Base-by-base conservation (phyloP, 2,329 filamentous ascomycete species). In the Orbilia javanica region DNA sequence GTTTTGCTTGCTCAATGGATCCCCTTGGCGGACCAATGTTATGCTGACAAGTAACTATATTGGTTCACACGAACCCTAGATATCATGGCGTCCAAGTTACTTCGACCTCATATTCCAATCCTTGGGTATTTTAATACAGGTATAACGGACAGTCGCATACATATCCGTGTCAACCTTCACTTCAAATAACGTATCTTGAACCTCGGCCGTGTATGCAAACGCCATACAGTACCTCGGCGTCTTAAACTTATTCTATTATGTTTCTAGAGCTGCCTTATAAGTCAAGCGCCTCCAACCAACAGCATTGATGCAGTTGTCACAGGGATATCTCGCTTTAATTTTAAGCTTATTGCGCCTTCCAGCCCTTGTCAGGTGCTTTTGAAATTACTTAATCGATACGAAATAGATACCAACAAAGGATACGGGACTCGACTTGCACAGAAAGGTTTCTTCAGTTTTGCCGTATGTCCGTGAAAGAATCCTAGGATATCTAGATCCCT, bases 311-410 rank as follows among this genome's bases (percentile, higher is more conserved):
- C 18, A n/a, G 39, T 15, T 34, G 7, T 13, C 15, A 6, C 31
- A 22, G 20, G 53, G 34, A 18, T 60, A 60, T 1, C 31, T 42
- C 53, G 18, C 53, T 15, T 42, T 60, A 60, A 60, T 60, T 42
- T 60, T 60, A 60, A 60, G 53, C 53, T 60, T 60, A 60, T 60
- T 60, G 31, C 31, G 11, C 31, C 34, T 60, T 31, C 53, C 31
- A 42, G 13, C 2, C 31, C 34, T 20, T 25, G 31, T 25, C 3
- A 7, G 6, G 25, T 13, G 34, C 34, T 34, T 15, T 42, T 42
- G 15, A 6, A 60, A 60, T 42, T 60, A 42, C 53, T 22, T 31
- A 60, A 60, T 60, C 1, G 31, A 60, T 39, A 39, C 25, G 18
- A 6, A 39, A 25, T 36, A 4, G 53, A 60, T 39, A 25, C 10